phyloP scores from a whole-genome alignment of 2,329 filamentous ascomycete species.

The Colletotrichum siamense region DNA sequence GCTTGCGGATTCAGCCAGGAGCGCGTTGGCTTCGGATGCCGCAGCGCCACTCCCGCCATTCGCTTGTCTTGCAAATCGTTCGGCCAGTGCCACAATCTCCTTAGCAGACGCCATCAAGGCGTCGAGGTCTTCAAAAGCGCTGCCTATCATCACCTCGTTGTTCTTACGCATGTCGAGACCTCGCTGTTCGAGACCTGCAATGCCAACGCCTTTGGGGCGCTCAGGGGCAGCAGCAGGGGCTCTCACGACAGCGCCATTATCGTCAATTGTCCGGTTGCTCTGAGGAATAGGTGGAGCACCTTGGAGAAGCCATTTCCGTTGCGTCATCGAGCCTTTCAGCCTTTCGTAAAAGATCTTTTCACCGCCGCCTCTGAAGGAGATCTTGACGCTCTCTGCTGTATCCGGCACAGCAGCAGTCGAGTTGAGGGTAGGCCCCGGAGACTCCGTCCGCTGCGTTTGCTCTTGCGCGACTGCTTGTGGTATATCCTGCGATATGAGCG shows the following conservation, averaged over 20 bases:
- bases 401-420: constrained; percentile 48
- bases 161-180: constrained; percentile 87
- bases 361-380: constrained; percentile 89
- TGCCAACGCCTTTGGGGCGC: constrained; percentile 74
- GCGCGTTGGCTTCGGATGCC: constrained; percentile 72
- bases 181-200: constrained; percentile 88
- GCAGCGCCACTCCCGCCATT: constrained; percentile 64
- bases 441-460: constrained; percentile 63
- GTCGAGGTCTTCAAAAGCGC: constrained; percentile 93
- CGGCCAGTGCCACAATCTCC: constrained; percentile 91
- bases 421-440: constrained; percentile 75
- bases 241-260: constrained; percentile 37
- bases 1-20: constrained; percentile 82
- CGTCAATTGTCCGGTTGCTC: constrained; percentile 46
- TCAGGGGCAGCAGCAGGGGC: constrained; percentile 21
- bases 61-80: constrained; percentile 78
- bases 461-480: constrained; percentile 43
- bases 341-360: constrained; percentile 91
- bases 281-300: constrained; percentile 87
- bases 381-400: constrained; percentile 78
- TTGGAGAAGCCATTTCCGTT: constrained; percentile 94
- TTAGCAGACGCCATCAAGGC: constrained; percentile 98
- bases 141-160: constrained; percentile 91
- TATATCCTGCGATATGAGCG: constrained; percentile 64
- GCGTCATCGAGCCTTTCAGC: constrained; percentile 84